Percentiles rank a stretch among this genome's conserved stretches.
Conservation (phyloP, 1,284 basidiomycete species). For the Ceratobasidium theobromae region DNA sequence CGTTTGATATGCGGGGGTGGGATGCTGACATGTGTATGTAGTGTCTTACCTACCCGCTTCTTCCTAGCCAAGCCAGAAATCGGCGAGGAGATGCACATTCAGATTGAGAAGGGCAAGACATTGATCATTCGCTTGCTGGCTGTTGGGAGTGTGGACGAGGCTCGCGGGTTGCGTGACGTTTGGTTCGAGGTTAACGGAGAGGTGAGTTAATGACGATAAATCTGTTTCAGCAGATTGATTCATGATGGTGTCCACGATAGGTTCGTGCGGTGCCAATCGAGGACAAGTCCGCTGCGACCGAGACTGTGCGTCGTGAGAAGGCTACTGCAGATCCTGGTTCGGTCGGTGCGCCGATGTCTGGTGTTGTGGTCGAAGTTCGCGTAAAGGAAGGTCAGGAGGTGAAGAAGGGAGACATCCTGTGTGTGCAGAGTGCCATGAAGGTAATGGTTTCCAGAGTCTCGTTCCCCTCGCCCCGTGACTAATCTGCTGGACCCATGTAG, state of each 20-base stretch:
- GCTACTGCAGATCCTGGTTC: constrained; percentile 91
- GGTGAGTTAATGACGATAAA: constrained; percentile 48
- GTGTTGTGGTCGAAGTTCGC: constrained; percentile 96
- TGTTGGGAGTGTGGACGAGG: constrained; percentile 88
- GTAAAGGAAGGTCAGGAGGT: constrained; percentile 97
- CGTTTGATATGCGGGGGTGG: constrained; percentile 22
- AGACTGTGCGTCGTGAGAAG: constrained; percentile 92
- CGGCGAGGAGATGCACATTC: constrained; percentile 95
- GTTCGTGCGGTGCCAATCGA: constrained; percentile 91
- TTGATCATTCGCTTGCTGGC: constrained; percentile 96
- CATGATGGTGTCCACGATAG: constrained; percentile 44
- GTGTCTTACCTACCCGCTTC: constrained; percentile 93
- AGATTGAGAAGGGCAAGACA: constrained; percentile 97
- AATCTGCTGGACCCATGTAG: constrained; percentile 46
- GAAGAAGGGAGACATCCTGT: constrained; percentile 94
- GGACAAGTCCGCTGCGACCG: constrained; percentile 94
- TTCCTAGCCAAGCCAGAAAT: constrained; percentile 92
- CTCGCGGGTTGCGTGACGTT: constrained; percentile 90
- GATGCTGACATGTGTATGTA: constrained; percentile 41
- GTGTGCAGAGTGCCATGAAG: constrained; percentile 52
- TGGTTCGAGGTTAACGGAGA: constrained; percentile 99
- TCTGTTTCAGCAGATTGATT: not conserved
- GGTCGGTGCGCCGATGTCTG: constrained; percentile 94
- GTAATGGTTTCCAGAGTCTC: constrained; percentile 36
- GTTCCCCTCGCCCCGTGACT: not conserved